phyloP scores from a whole-genome alignment of 1,284 basidiomycete genomes.

The Cryptococcus depauperatus region DNA sequence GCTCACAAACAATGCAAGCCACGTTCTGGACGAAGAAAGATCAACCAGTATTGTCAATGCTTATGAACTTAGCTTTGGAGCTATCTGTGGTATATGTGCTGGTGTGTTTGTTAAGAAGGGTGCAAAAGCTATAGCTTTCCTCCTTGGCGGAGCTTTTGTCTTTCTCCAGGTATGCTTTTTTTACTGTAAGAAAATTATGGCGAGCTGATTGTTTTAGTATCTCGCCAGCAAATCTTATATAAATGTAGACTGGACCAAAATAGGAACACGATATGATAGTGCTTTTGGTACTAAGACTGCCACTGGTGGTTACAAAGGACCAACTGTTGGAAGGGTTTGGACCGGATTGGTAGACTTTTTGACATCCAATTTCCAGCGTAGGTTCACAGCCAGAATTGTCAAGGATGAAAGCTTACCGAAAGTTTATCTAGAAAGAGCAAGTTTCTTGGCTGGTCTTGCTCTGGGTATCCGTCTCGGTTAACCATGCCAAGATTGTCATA shows the following conservation, averaged over 20 bases:
- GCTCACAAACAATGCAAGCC: neutral
- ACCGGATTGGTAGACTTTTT: constrained; percentile 72
- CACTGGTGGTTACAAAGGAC: constrained; percentile 51
- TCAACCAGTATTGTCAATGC: constrained; percentile 63
- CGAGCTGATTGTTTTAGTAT: constrained; percentile 52
- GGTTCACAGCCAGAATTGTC: constrained; percentile 1
- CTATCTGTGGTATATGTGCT: constrained; percentile 75
- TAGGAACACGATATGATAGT: constrained; percentile 57
- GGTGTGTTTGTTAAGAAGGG: constrained; percentile 95
- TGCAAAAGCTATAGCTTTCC: constrained; percentile 69
- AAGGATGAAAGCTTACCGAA: neutral
- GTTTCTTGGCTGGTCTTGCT: constrained; percentile 49
- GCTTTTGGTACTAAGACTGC: constrained; percentile 60
- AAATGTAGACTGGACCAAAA: constrained; percentile 68
- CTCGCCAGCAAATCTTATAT: constrained; percentile 62
- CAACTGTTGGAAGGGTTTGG: constrained; percentile 61
- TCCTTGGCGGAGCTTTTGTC: constrained; percentile 76
- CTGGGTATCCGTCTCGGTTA: constrained; percentile 50
- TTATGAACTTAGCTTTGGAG: constrained; percentile 83
- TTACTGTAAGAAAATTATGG: neutral
- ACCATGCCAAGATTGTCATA: no score
- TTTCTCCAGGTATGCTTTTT: constrained; percentile 77
- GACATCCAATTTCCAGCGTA: constrained; percentile 81
- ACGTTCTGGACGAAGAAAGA: neutral
- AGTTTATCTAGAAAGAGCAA: constrained; percentile 43